Percentiles rank a stretch among this genome's conserved stretches.
These are phyloP conservation scores for Monosporascus cannonballus DNA, from an alignment of 2,329 filamentous ascomycete species.

Conservation along the genomic window DNA sequence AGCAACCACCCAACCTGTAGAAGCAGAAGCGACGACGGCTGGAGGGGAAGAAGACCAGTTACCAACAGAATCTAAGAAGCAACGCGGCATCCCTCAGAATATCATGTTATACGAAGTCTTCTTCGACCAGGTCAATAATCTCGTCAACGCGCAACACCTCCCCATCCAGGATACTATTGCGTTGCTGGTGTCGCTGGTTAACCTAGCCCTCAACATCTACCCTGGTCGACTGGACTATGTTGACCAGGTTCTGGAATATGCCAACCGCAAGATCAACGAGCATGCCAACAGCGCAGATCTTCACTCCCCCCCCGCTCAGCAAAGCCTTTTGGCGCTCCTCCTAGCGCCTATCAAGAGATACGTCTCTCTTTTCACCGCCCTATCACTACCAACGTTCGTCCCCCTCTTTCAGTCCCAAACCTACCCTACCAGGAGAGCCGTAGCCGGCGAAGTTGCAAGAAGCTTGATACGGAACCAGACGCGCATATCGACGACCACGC, in stretches of 20 bases:
- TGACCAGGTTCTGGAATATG: slow-evolving; percentile 87
- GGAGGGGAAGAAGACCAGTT: slow-evolving; percentile 33
- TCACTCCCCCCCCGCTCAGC: slow-evolving; percentile 80
- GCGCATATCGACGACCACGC: slow-evolving; percentile 66
- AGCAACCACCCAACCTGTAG: slow-evolving; percentile 32
- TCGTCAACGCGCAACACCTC: slow-evolving; percentile 85
- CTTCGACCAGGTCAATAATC: slow-evolving; percentile 88
- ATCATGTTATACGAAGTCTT: slow-evolving; percentile 96
- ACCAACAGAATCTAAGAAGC: slow-evolving; percentile 25
- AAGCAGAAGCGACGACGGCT: slow-evolving; percentile 41
- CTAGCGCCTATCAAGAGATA: slow-evolving; percentile 87
- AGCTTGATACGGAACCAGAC: slow-evolving; percentile 80
- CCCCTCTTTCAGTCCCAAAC: slow-evolving; percentile 86
- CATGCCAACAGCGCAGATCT: slow-evolving; percentile 93
- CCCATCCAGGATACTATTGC: slow-evolving; percentile 94
- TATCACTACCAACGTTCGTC: slow-evolving; percentile 87
- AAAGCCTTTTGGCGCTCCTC: slow-evolving; percentile 83
- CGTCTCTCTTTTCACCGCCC: slow-evolving; percentile 89
- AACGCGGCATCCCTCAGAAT: slow-evolving; percentile 60
- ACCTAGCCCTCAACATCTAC: slow-evolving; percentile 93
- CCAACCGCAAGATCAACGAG: slow-evolving; percentile 77
- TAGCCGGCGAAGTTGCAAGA: slow-evolving; percentile 82
- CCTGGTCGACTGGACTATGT: slow-evolving; percentile 89
- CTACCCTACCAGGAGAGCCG: slow-evolving; percentile 83
- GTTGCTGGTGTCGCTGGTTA: slow-evolving; percentile 85